Base-by-base conservation (phyloP, 129 eudicot species). In the Apium graveolens region DNA sequence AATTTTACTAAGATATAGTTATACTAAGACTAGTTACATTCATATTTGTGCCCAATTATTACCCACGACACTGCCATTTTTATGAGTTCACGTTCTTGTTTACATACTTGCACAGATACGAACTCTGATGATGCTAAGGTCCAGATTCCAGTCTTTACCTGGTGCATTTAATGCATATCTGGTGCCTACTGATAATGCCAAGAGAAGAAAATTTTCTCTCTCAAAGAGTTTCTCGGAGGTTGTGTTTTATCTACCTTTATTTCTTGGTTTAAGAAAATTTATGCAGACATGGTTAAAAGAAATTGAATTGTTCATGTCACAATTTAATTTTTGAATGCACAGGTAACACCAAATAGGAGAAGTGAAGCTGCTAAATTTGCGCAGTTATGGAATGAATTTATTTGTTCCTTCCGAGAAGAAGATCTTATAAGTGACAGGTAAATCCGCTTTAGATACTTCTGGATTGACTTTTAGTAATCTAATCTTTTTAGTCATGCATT, bases 351-450 rank as follows among this genome's bases (percentile, higher is more conserved):
- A 82, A 92, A 87, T 84, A 87, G 83, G 89, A 96, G 99, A 86
- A 90, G 87, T 75, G 99, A 96, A 89, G 97, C 99, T 73, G 97
- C 99, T 55, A 96, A 88, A 68, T 96, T 96, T 78, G 91, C 97
- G 81, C 99, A 96, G 83, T 80, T 96, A 76, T 96, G 99, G 99
- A 96, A 96, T 84, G 99, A 96, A 85, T 86, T 96, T 70, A 92
- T 96, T 39, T 78, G 89, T 62, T 87, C 95, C 81, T 92, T 96
- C 84, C 93, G 97, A 20, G 99, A 96, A 89, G 99, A 96, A 83
- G 99, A 96, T 86, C 90, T 96, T 72, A 86, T 96, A 83, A 92
- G 96, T 84, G 99, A 96, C 91, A 90, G 99, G 99, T 77, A 92
- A 84, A 84, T 81, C 86, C 78, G 62, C 85, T 76, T 71, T 75